These are phyloP conservation scores for Bruguiera gymnorhiza DNA, from an alignment of 345 rosid genomes.

Conservation along the genomic window DNA sequence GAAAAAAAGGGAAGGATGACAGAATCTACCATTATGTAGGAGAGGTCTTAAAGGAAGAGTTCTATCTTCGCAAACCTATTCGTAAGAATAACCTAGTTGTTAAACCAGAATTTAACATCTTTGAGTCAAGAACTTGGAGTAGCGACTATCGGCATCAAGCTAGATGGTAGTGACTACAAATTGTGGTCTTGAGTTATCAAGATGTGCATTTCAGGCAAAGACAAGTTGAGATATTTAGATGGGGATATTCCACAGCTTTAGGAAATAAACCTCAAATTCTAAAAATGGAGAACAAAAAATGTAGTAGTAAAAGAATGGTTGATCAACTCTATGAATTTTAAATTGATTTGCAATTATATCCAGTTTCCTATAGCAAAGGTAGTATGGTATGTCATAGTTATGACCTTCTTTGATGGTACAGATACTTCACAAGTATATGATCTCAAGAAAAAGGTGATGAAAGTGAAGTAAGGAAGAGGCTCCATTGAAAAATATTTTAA, in stretches of 20 bases:
- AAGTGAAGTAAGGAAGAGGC: neutral
- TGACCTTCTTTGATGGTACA: neutral
- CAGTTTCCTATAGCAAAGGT: neutral
- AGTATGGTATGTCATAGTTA: neutral
- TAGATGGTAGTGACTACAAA: neutral
- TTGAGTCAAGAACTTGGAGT: neutral
- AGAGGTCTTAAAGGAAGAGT: too few relatives aligned
- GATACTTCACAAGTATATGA: slow-evolving; percentile 1
- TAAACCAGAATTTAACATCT: neutral
- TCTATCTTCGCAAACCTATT: too few relatives aligned
- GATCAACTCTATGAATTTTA: neutral
- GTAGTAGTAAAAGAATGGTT: neutral
- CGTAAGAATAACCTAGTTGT: too few relatives aligned
- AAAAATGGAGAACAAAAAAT: neutral
- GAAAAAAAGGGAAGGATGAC: too few relatives aligned
- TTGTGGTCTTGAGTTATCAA: neutral
- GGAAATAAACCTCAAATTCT: neutral
- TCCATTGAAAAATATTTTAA: neutral
- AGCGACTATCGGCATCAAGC: neutral
- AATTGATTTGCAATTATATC: neutral
- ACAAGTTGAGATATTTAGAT: neutral
- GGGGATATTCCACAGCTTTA: neutral
- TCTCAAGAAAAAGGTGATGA: neutral
- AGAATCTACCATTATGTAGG: too few relatives aligned
- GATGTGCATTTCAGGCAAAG: neutral